phyloP scores from a whole-genome alignment of 225 moss, liverwort and hornwort genomes.

The Rhytidiadelphus loreus region DNA sequence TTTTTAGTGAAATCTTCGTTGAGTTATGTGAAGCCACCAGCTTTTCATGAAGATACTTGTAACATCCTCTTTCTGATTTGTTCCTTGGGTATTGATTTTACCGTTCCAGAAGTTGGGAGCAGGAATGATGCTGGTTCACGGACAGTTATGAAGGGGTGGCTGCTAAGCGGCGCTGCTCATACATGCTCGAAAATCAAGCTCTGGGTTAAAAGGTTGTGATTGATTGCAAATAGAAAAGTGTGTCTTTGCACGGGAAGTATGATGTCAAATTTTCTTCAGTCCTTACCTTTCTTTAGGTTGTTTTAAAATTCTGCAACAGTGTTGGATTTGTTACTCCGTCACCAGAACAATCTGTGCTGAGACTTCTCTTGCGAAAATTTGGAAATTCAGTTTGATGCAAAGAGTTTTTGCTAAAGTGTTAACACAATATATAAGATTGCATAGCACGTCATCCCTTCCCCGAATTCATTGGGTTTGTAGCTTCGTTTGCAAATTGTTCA shows the following conservation, averaged over 20 bases:
- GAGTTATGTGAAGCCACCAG: neutral
- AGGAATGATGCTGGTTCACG: constrained; percentile 16
- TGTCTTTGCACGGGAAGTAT: constrained; percentile 19
- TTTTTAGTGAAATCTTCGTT: neutral
- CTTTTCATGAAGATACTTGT: neutral
- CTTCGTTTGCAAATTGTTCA: neutral
- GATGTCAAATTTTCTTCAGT: constrained; percentile 22
- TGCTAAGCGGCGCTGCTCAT: constrained; percentile 40
- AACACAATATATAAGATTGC: neutral
- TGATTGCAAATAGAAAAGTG: constrained; percentile 33
- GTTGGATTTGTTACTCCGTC: constrained; percentile 29
- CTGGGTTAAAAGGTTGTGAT: constrained; percentile 29
- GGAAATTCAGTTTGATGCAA: constrained; percentile 23
- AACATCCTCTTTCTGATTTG: neutral
- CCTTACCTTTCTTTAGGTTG: constrained; percentile 27
- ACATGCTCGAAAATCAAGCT: constrained; percentile 26
- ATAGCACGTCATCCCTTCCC: neutral
- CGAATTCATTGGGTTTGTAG: neutral
- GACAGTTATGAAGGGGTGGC: constrained; percentile 18
- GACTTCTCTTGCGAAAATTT: constrained; percentile 32
- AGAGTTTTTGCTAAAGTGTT: constrained; percentile 10
- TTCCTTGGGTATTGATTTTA: neutral
- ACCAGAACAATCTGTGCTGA: constrained; percentile 41
- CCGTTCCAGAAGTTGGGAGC: constrained; percentile 10
- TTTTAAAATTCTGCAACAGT: constrained; percentile 31